Percentiles rank a stretch among this genome's conserved stretches.
Conservation (phyloP, 2,329 filamentous ascomycete species). For the Eurotiales sp. region DNA sequence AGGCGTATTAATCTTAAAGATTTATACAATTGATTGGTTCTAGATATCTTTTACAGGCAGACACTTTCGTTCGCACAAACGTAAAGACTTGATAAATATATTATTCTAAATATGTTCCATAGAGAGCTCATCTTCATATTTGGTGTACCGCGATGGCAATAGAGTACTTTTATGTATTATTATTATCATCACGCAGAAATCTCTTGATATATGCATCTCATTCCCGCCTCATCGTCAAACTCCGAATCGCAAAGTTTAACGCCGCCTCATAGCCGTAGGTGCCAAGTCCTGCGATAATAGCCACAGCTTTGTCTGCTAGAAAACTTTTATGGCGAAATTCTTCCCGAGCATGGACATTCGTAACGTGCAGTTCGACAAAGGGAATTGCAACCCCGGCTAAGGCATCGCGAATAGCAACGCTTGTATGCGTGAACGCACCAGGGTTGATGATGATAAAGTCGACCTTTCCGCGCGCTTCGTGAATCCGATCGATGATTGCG, state of each 20-base stretch:
- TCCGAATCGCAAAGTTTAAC: constrained; percentile 40
- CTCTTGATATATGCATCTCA: no score
- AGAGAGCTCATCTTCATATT: no score
- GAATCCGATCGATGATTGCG: constrained; percentile 68
- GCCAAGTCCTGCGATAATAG: constrained; percentile 67
- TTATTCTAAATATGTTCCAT: no score
- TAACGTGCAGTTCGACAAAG: constrained; percentile 69
- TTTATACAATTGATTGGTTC: no score
- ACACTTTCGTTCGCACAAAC: no score
- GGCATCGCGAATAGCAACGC: constrained; percentile 66
- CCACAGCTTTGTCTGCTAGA: constrained; percentile 70
- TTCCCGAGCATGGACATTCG: constrained; percentile 67
- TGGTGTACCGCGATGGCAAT: no score
- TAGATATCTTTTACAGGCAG: no score
- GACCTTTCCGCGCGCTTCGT: constrained; percentile 56
- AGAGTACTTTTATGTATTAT: no score
- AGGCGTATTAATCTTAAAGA: no score
- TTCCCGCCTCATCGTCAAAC: no score
- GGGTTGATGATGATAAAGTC: constrained; percentile 70
- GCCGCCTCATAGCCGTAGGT: constrained; percentile 60
- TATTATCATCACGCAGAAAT: no score
- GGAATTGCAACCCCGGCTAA: constrained; percentile 62
- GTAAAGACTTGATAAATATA: no score
- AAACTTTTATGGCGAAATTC: constrained; percentile 66
- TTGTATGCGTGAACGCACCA: constrained; percentile 68